Conservation (phyloP, 495 filamentous ascomycete genomes). For the Letharia columbiana region DNA sequence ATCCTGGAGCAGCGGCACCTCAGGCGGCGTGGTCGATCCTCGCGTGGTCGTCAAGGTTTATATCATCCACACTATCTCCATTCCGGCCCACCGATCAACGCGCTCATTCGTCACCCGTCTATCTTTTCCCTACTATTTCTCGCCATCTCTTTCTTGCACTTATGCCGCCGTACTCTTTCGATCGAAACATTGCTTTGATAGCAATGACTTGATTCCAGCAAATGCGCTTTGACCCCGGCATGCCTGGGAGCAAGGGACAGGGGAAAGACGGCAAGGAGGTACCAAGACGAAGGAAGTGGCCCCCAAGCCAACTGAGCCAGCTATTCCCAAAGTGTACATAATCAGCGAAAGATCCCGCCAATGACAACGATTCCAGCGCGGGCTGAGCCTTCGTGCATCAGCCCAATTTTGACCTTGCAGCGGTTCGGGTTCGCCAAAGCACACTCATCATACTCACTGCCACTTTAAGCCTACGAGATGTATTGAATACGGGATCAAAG, state of each 20-base stretch:
- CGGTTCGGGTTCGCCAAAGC: constrained; percentile 28
- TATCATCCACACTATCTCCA: constrained; percentile 2
- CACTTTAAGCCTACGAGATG: constrained; percentile 20
- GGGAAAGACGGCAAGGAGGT: constrained; percentile 1
- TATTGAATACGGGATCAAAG: background rate
- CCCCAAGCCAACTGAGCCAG: constrained; percentile 5
- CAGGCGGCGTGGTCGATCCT: constrained; percentile 16
- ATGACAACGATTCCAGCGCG: constrained; percentile 20
- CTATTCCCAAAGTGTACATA: constrained; percentile 8
- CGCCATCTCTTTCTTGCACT: background rate
- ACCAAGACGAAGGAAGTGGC: constrained; percentile 6
- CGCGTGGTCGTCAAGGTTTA: constrained; percentile 24
- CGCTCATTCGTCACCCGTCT: constrained; percentile 12
- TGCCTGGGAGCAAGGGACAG: background rate
- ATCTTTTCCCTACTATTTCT: background rate
- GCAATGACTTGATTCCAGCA: background rate
- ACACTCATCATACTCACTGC: constrained; percentile 19
- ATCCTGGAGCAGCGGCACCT: constrained; percentile 17
- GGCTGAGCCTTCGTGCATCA: constrained; percentile 23
- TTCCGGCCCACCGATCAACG: constrained; percentile 9
- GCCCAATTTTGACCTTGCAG: constrained; percentile 26
- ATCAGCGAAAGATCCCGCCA: constrained; percentile 15
- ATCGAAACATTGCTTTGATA: background rate
- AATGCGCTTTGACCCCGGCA: constrained; percentile 2
- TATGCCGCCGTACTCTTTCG: background rate